A percentile compares a stretch with the other conserved stretches of the same genome.
Evolutionary conservation across 2,329 filamentous ascomycete species (phyloP).

Genomic region (Chaetoscypha palmicola): DNA sequence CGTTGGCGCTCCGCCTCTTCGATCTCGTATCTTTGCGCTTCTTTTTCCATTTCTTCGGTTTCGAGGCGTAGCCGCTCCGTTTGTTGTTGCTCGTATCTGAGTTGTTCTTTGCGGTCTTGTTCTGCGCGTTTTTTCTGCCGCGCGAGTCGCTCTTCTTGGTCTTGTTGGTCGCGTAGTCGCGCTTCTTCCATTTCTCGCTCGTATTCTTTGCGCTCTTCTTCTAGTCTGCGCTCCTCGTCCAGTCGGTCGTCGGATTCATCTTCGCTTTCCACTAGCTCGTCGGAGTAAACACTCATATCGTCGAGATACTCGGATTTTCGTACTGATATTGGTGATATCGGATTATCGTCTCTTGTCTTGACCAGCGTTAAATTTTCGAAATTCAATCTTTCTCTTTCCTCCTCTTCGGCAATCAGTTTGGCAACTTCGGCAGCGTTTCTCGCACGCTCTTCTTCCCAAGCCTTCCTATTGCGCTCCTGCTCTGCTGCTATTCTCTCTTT

Average conservation of each 20-base stretch:
- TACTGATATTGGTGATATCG: neutral
- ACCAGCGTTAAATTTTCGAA: neutral
- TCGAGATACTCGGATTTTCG: neutral
- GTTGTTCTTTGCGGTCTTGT: neutral
- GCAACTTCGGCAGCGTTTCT: neutral
- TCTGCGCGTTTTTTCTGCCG: neutral
- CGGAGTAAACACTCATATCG: neutral
- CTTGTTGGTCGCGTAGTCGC: neutral
- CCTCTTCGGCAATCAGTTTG: conserved; percentile 3
- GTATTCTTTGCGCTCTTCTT: neutral
- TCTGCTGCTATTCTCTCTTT: neutral
- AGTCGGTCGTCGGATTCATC: neutral
- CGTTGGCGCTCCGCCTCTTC: neutral
- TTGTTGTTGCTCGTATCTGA: neutral
- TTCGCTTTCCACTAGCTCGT: neutral
- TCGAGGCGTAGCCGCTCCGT: neutral
- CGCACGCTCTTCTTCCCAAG: neutral
- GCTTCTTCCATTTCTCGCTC: neutral
- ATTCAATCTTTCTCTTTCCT: neutral
- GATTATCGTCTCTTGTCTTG: neutral
- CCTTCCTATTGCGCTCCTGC: neutral
- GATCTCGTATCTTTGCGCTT: neutral
- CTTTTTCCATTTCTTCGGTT: neutral
- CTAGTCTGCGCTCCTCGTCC: neutral
- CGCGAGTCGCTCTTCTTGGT: neutral